Conservation (phyloP, 305 asterid species). For the Fraxinus ornus region DNA sequence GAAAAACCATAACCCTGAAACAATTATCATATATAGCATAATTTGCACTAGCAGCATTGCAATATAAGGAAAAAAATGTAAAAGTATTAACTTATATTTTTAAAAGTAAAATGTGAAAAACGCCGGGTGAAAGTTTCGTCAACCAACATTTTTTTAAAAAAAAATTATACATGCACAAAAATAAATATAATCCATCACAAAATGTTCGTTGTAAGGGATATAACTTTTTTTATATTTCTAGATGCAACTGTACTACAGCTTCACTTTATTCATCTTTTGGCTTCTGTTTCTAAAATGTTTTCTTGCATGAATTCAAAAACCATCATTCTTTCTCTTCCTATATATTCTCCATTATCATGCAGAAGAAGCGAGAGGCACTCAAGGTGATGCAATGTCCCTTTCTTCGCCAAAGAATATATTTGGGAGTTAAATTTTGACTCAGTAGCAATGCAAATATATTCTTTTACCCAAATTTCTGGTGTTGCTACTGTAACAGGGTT, state of each 20-base stretch:
- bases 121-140: background rate
- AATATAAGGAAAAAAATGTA: background rate
- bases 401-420: background rate
- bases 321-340: background rate
- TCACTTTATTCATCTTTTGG: background rate
- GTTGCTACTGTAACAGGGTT: background rate
- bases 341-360: constrained; percentile 10
- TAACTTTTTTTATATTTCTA: background rate
- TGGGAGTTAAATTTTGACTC: background rate
- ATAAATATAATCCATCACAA: background rate
- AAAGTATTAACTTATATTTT: background rate
- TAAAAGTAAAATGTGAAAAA: background rate
- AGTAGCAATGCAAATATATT: background rate
- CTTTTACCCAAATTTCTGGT: background rate
- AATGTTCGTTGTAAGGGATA: background rate
- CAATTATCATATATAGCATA: background rate
- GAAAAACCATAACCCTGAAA: background rate
- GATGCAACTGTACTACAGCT: background rate
- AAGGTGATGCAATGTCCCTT: background rate
- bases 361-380: constrained; percentile 12
- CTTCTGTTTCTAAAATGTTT: background rate
- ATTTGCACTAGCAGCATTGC: background rate
- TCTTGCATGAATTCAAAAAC: constrained; percentile 16
- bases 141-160: background rate
- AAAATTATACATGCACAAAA: background rate